Percentiles rank a stretch among this genome's conserved stretches.
These are phyloP conservation scores for Neurospora hispaniola DNA, from an alignment of 495 filamentous ascomycete species.

Conservation along the genomic window DNA sequence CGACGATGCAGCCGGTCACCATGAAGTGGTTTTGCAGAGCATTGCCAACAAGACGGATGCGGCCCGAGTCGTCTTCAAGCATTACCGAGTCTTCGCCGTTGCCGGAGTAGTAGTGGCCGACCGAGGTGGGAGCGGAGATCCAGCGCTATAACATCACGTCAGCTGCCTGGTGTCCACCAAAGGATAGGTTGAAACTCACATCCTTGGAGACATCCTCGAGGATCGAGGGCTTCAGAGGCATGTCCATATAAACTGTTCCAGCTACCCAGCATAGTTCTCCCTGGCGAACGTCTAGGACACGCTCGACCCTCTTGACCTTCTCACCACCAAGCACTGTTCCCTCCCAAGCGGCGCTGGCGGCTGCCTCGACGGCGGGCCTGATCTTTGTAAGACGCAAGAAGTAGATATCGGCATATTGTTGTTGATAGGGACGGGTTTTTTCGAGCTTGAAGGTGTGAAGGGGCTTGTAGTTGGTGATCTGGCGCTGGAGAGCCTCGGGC, in stretches of 20 bases:
- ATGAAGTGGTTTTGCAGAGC: constrained; percentile 53
- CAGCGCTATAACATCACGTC: constrained; percentile 49
- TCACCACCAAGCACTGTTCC: constrained; percentile 72
- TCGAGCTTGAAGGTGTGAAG: constrained; percentile 62
- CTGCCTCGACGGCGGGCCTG: constrained; percentile 68
- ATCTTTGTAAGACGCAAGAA: constrained; percentile 82
- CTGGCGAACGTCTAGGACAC: constrained; percentile 91
- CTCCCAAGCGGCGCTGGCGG: constrained; percentile 67
- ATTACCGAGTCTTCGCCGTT: constrained; percentile 58
- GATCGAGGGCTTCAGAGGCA: constrained; percentile 94
- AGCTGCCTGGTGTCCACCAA: neutral
- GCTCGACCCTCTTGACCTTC: constrained; percentile 58
- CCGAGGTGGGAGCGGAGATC: constrained; percentile 71
- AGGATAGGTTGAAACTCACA: constrained; percentile 34
- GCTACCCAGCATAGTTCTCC: constrained; percentile 92
- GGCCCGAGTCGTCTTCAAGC: constrained; percentile 93
- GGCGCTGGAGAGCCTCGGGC: constrained; percentile 29
- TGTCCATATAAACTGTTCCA: constrained; percentile 93
- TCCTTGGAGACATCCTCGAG: constrained; percentile 91
- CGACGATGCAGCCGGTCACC: constrained; percentile 85
- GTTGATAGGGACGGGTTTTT: constrained; percentile 68
- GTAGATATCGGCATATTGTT: constrained; percentile 97
- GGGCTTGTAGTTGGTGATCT: constrained; percentile 60
- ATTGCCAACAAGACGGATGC: constrained; percentile 68
- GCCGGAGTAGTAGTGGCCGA: constrained; percentile 60